A percentile compares a stretch with the other conserved stretches of the same genome.
These are phyloP conservation scores for Zygnema cylindricum DNA, from an alignment of 139 green algal genomes.

Conservation along the genomic window DNA sequence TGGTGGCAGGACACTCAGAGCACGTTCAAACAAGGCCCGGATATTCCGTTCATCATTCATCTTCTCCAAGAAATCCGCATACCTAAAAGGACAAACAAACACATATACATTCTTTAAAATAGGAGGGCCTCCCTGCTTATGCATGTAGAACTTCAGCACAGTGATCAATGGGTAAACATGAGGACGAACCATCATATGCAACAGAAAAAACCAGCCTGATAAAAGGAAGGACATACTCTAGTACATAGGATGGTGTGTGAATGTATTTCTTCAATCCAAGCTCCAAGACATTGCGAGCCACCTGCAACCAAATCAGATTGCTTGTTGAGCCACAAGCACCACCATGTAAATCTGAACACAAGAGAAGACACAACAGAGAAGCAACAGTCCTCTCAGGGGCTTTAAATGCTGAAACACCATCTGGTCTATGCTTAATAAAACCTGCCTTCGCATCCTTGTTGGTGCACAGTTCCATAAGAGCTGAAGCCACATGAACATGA, in stretches of 20 bases:
- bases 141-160: too few relatives aligned
- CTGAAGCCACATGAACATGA: constrained; percentile 84
- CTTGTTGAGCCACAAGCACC: background rate
- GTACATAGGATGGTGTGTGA: constrained; percentile 74
- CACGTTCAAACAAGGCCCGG: constrained; percentile 81
- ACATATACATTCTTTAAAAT: constrained; percentile 13
- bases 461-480: constrained; percentile 82
- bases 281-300: constrained; percentile 91
- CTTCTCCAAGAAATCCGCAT: constrained; percentile 53
- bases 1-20: constrained; percentile 62
- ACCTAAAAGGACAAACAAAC: background rate
- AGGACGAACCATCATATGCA: background rate
- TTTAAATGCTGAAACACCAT: too few relatives aligned
- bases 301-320: constrained; percentile 33
- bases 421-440: background rate
- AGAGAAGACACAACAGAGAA: background rate
- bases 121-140: too few relatives aligned
- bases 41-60: constrained; percentile 82
- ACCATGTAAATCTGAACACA: background rate
- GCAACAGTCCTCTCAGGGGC: background rate
- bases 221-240: too few relatives aligned
- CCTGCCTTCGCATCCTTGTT: constrained; percentile 67
- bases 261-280: constrained; percentile 81
- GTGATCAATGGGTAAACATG: background rate
- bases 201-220: too few relatives aligned